Base-by-base conservation (phyloP, 257 asterid genomes). In the Catharanthus roseus region DNA sequence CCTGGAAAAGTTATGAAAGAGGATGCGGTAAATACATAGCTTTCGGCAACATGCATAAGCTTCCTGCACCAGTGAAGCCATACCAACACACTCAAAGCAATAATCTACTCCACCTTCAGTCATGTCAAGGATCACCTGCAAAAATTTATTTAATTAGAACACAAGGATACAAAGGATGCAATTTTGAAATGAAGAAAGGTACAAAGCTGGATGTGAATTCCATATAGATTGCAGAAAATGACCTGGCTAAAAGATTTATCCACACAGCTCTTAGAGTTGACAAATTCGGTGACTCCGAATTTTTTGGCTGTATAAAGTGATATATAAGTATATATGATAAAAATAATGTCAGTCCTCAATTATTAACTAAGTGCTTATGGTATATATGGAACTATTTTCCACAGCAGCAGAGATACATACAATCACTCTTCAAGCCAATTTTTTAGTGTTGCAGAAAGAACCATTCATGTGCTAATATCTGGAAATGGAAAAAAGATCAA, bases 51-150 rank as follows among this genome's bases (percentile, higher is more conserved):
- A 70, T 51, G 92, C 85, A 62, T 49, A 86, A 6, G 98, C 98
- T 81, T 92, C 98, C 18, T 86, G 82, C 56, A 89, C 91, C 71
- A 92, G 68, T 51, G 88, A 76, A 60, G 87, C 78, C 81, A 56
- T 67, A 58, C 98, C 97, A 29, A 90, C 98, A 55, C 98, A 92
- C 78, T 92, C 98, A 49, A 92, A 92, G 87, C 97, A 86, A 34
- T 90, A 88, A 74, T 92, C 98, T 6, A 96, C 97, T 76, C 97
- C 98, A 74, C 93, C 98, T 68, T 57, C 84, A 12, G 95, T 92
- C 96, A 90, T 83, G 69, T 90, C 96, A 13, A 42, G 76, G 58
- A 92, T 79, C 69, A 88, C 82, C 97, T 89, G 80, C 72, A n/a
- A 67, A 75, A 65, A 65, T 28, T 11, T 23, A 69, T 69, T 8